phyloP scores from a whole-genome alignment of 1,284 basidiomycete species.

The Agaricales sp. region DNA sequence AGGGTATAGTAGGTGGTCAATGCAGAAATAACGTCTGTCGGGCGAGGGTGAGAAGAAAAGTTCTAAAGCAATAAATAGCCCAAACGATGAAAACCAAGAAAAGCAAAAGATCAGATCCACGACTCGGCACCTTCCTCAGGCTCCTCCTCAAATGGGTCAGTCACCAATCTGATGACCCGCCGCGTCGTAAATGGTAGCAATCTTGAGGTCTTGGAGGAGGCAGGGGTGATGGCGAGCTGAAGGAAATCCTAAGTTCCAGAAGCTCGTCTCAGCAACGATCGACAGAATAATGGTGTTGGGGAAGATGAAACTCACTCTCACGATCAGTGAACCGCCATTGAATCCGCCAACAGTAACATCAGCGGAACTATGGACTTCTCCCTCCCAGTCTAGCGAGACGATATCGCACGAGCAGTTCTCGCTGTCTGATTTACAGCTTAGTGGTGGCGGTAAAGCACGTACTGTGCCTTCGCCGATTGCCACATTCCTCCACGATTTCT shows the following conservation, averaged over 20 bases:
- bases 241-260: neutral
- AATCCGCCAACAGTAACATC: conserved; percentile 25
- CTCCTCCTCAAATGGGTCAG: neutral
- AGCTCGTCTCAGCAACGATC: neutral
- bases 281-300: neutral
- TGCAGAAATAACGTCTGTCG: neutral
- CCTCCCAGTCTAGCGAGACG: conserved; percentile 27
- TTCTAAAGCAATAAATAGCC: neutral
- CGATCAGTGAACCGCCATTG: conserved; percentile 20
- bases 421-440: conserved; percentile 3
- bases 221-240: neutral
- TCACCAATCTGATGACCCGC: neutral
- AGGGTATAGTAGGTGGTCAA: neutral
- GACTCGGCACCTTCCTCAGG: neutral
- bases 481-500: conserved; percentile 20
- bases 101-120: neutral
- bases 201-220: neutral
- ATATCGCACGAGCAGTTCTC: conserved; percentile 10
- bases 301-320: conserved; percentile 22
- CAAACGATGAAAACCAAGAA: neutral
- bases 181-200: neutral
- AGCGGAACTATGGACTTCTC: conserved; percentile 24
- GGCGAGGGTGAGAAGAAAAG: neutral
- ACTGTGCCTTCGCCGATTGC: conserved; percentile 23
- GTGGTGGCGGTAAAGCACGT: conserved; percentile 21